phyloP scores from a whole-genome alignment of 345 rosid species.

The Syzygium grande region DNA sequence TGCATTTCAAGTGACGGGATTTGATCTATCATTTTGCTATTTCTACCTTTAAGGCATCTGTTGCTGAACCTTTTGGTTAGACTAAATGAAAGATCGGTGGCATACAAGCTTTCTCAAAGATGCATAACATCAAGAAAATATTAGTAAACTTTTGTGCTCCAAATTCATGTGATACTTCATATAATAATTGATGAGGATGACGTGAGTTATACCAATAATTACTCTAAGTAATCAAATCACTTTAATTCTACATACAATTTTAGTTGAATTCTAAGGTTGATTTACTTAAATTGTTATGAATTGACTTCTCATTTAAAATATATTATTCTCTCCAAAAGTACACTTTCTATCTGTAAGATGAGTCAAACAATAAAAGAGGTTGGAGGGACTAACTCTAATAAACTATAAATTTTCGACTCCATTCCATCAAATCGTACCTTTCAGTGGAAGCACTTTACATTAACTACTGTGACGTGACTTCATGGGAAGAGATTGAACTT shows the following conservation, averaged over 20 bases:
- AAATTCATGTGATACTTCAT: not conserved
- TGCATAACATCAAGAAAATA: not conserved
- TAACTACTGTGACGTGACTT: fast-evolving
- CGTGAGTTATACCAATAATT: not conserved
- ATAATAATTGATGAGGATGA: not conserved
- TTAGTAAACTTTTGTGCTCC: not conserved
- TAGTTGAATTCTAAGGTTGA: not conserved
- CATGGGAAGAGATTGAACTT: not conserved
- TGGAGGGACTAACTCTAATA: not conserved
- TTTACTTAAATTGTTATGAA: not conserved
- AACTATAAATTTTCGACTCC: not conserved
- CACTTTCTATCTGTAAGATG: not conserved
- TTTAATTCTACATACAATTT: not conserved
- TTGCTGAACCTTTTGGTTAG: not conserved
- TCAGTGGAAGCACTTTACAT: not conserved
- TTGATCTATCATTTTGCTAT: not conserved
- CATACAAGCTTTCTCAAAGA: not conserved
- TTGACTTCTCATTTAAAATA: not conserved
- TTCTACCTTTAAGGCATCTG: not conserved
- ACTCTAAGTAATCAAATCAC: not conserved
- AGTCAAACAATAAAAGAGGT: not conserved
- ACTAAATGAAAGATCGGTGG: not conserved
- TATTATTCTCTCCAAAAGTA: not conserved
- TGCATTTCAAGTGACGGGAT: not conserved
- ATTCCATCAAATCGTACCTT: not conserved